Conservation (phyloP, 768 basidiomycete genomes). For the Boletus patriciae region DNA sequence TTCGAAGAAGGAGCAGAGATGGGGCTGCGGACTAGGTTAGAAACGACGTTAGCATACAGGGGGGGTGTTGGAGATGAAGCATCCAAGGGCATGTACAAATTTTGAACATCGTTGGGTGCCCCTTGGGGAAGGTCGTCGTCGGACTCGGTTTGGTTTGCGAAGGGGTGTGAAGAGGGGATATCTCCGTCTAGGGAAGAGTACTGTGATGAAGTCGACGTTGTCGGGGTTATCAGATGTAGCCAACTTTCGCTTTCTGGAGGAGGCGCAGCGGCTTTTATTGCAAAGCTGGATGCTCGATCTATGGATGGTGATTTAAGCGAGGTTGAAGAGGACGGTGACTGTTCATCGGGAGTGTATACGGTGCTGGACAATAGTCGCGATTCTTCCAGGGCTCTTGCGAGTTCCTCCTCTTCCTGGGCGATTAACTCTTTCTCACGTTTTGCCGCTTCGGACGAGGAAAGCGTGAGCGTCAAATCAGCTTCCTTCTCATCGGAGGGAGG, state of each 20-base stretch:
- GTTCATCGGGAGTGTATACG: conserved; percentile 12
- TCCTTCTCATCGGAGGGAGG: conserved; percentile 44
- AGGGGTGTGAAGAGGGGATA: conserved; percentile 25
- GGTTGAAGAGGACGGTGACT: conserved; percentile 2
- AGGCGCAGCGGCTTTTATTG: conserved; percentile 13
- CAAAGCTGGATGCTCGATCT: conserved; percentile 20
- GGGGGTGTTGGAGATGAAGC: conserved; percentile 17
- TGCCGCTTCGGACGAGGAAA: conserved; percentile 41
- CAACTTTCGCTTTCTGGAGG: conserved; percentile 33
- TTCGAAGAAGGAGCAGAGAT: conserved; percentile 8
- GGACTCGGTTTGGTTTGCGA: conserved; percentile 17
- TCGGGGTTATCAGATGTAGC: conserved; percentile 32
- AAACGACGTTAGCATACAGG: conserved; percentile 27
- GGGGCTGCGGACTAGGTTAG: conserved; percentile 20
- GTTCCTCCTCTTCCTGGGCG: conserved; percentile 59
- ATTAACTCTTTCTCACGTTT: conserved; percentile 26
- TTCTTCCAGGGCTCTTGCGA: conserved; percentile 60
- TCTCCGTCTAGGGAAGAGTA: conserved; percentile 24
- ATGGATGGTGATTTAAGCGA: conserved; percentile 8
- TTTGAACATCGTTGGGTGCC: conserved; percentile 7
- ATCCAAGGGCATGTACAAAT: conserved; percentile 1
- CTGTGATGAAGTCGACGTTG: conserved; percentile 23
- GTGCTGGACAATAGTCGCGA: conserved; percentile 37
- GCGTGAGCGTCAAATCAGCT: conserved; percentile 47
- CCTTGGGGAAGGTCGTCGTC: conserved; percentile 3